These are phyloP conservation scores for Primulina eburnea DNA, from an alignment of 257 asterid species.

Conservation along the genomic window DNA sequence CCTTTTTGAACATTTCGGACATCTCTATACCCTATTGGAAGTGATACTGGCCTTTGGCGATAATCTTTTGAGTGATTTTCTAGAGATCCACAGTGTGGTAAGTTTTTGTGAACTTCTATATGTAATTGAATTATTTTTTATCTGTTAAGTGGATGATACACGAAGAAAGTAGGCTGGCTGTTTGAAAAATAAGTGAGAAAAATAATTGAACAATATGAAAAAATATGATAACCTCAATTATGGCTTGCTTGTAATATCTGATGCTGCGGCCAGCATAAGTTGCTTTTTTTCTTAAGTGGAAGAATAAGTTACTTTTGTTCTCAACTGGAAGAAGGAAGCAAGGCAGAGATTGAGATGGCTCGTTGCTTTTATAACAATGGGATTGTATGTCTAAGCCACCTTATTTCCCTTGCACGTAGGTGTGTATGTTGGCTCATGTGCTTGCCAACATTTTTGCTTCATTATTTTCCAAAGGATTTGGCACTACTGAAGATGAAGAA, in stretches of 20 bases:
- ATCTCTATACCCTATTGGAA: constrained; percentile 46
- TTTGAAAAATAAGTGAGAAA: neutral
- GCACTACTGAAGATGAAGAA: constrained; percentile 58
- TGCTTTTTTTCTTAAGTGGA: neutral
- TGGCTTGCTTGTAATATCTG: neutral
- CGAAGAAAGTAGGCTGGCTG: neutral
- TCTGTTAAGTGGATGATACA: neutral
- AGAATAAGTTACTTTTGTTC: neutral
- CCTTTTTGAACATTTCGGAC: constrained; percentile 42
- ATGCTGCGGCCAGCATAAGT: neutral
- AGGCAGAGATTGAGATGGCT: neutral
- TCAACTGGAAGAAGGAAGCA: neutral
- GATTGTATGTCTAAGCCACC: constrained; percentile 12
- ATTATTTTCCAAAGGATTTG: constrained; percentile 73
- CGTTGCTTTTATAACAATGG: neutral
- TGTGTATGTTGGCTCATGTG: constrained; percentile 57
- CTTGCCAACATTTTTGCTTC: constrained; percentile 70
- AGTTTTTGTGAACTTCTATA: constrained; percentile 23
- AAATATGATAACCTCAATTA: neutral
- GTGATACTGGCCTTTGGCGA: constrained; percentile 58
- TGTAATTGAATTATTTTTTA: neutral
- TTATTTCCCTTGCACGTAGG: constrained; percentile 39
- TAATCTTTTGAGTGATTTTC: constrained; percentile 63
- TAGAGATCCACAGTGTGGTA: constrained; percentile 68
- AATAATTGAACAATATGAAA: neutral